phyloP scores from a whole-genome alignment of 352 stramenopile species.

The Phytophthora ohioensis region DNA sequence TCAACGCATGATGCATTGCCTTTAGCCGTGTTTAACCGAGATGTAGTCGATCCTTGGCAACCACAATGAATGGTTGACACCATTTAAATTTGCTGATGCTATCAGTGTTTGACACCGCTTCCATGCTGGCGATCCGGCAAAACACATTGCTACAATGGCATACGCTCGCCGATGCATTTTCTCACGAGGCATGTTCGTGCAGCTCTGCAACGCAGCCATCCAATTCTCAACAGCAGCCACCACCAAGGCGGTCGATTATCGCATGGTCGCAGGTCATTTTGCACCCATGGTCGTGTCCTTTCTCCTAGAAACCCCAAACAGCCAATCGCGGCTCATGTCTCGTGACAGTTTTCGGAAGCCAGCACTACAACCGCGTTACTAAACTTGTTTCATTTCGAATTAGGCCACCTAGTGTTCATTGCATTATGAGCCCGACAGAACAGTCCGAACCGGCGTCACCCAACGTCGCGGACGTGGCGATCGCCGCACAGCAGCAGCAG shows the following conservation, averaged over 20 bases:
- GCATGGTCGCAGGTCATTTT: conserved; percentile 25
- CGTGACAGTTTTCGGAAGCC: conserved; percentile 32
- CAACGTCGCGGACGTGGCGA: conserved; percentile 33
- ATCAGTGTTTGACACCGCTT: too few relatives aligned
- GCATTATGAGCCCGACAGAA: conserved; percentile 40
- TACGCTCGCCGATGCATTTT: too few relatives aligned
- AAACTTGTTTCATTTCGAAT: conserved; percentile 29
- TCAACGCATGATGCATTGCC: too few relatives aligned
- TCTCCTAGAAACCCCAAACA: conserved; percentile 4
- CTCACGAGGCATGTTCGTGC: too few relatives aligned
- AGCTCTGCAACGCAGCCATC: background rate
- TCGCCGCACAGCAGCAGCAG: conserved; percentile 24
- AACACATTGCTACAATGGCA: too few relatives aligned
- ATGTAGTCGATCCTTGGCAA: too few relatives aligned
- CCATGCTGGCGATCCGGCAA: too few relatives aligned
- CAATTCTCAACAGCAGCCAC: background rate
- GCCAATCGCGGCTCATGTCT: conserved; percentile 24
- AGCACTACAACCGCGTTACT: conserved; percentile 21
- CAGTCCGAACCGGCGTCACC: conserved; percentile 14
- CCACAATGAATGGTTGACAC: too few relatives aligned
- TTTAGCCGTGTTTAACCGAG: too few relatives aligned
- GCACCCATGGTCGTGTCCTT: conserved; percentile 25
- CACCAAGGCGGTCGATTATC: conserved; percentile 2
- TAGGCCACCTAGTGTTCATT: background rate
- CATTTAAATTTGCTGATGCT: too few relatives aligned